These are phyloP conservation scores for Tephrocybe sp. DNA, from an alignment of 768 basidiomycete genomes.

Conservation along the genomic window DNA sequence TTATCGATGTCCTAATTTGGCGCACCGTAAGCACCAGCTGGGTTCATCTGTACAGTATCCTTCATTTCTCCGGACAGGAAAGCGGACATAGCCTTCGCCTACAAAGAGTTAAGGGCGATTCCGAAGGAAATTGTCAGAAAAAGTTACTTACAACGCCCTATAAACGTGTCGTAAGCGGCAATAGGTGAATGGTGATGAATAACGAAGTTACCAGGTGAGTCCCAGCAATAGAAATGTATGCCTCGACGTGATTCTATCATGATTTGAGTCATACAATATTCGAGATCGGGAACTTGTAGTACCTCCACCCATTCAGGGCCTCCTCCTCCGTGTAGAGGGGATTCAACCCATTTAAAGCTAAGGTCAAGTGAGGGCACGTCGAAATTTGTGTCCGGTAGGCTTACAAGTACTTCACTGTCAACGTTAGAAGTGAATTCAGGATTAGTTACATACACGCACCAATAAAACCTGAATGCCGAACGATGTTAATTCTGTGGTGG, in stretches of 20 bases:
- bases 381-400: constrained; percentile 25
- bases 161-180: not conserved
- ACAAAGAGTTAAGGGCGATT: not conserved
- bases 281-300: constrained; percentile 10
- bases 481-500: not conserved
- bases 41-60: constrained; percentile 85
- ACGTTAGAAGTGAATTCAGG: constrained; percentile 4
- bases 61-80: constrained; percentile 96
- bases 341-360: constrained; percentile 97
- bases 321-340: constrained; percentile 75
- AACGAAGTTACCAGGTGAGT: constrained; percentile 65
- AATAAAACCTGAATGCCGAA: constrained; percentile 40
- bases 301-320: constrained; percentile 93
- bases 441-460: constrained; percentile 34
- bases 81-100: constrained; percentile 95
- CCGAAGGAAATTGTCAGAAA: not conserved
- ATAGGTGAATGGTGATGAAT: not conserved
- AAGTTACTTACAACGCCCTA: constrained; percentile 69
- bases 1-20: not conserved
- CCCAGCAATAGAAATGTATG: constrained; percentile 82
- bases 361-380: too few species aligned
- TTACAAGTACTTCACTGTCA: constrained; percentile 76
- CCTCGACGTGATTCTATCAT: constrained; percentile 76
- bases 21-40: constrained; percentile 75
- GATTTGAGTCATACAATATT: not conserved